These are phyloP conservation scores for Kwoniella newhampshirensis DNA, from an alignment of 768 basidiomycete species.

Conservation along the genomic window DNA sequence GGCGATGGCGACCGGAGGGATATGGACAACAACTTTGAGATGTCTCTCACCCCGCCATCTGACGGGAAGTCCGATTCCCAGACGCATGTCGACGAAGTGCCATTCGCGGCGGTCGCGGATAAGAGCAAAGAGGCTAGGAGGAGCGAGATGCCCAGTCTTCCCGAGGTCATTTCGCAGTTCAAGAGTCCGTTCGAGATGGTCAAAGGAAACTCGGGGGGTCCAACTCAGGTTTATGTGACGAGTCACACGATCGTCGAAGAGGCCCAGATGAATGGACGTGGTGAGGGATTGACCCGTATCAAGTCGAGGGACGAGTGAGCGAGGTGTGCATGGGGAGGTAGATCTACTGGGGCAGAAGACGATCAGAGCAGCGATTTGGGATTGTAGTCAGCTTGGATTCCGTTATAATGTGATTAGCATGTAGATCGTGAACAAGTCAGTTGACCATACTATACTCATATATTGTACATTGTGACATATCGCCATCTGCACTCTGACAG, in stretches of 20 bases:
- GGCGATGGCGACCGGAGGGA: background rate
- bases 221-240: constrained; percentile 27
- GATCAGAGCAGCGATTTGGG: too few species aligned
- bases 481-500: too few species aligned
- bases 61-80: background rate
- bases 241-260: constrained; percentile 22
- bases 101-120: constrained; percentile 23
- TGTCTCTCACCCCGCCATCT: constrained; percentile 8
- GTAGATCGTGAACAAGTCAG: too few species aligned
- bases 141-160: constrained; percentile 20
- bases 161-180: constrained; percentile 24
- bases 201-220: constrained; percentile 9
- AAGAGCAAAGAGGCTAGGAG: constrained; percentile 10
- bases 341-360: too few species aligned
- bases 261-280: background rate
- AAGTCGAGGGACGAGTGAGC: background rate
- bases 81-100: constrained; percentile 12
- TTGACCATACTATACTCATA: too few species aligned
- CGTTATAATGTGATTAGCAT: too few species aligned
- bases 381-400: too few species aligned
- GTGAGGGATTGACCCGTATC: background rate
- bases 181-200: constrained; percentile 23
- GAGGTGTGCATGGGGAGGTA: constrained; percentile 1
- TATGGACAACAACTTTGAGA: constrained; percentile 8
- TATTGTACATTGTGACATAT: too few species aligned